phyloP scores from a whole-genome alignment of 805 yeast genomes.

The Yamadazyma sp. region DNA sequence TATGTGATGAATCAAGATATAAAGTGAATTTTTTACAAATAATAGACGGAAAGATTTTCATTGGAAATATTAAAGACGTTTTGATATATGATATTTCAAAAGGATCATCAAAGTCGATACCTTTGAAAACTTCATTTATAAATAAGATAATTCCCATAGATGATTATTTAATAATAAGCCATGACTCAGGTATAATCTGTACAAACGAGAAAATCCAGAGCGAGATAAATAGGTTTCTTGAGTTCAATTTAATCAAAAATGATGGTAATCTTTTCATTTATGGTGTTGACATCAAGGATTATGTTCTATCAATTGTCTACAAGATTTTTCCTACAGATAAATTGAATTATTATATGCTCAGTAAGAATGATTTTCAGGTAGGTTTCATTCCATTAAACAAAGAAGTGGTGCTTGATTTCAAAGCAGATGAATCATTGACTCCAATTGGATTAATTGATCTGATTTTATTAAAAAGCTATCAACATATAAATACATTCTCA shows the following conservation, averaged over 20 bases:
- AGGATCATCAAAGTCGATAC: background rate
- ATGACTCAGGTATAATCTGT: conserved; percentile 7
- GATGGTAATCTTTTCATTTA: conserved; percentile 28
- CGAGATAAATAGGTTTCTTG: background rate
- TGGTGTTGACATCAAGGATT: conserved; percentile 19
- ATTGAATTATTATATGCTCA: conserved; percentile 23
- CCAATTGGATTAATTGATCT: conserved; percentile 18
- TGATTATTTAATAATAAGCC: conserved; percentile 3
- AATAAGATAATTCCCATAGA: conserved; percentile 5
- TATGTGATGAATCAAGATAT: conserved; percentile 7
- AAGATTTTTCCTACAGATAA: conserved; percentile 25
- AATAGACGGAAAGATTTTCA: background rate
- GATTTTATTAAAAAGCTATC: conserved; percentile 20
- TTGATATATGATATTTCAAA: background rate
- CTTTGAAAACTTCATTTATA: background rate
- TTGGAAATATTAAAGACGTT: background rate
- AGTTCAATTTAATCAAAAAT: conserved; percentile 6
- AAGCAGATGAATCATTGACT: background rate
- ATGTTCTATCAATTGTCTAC: conserved; percentile 21
- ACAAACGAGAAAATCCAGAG: background rate
- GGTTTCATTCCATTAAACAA: conserved; percentile 21
- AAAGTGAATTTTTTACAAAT: conserved; percentile 2
- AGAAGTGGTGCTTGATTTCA: too few relatives aligned
- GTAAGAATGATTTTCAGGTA: conserved; percentile 22
- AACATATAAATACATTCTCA: conserved; percentile 20